Base-by-base conservation (phyloP, 345 rosid species). In the Gossypium longicalyx region DNA sequence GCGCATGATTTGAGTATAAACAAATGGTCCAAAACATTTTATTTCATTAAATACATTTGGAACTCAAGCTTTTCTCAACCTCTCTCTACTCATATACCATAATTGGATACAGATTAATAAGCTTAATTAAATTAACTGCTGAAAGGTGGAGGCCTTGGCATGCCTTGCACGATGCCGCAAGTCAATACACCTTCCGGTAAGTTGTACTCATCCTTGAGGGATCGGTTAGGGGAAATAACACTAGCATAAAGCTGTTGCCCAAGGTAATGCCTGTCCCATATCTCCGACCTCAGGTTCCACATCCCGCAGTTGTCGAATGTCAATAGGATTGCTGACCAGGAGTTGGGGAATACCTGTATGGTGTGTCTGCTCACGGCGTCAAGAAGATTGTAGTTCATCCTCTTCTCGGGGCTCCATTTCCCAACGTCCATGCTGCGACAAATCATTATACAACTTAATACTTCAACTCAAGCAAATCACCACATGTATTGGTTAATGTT, bases 281-380 rank as follows among this genome's bases (percentile, higher is more conserved):
- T 66, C 75, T 91, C 91, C 0, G 98, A 91, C 75, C 96, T 86
- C 48, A 93, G 34, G 85, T 90, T 93, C 98, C 98, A 93, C 98
- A 93, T 93, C 44, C 98, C 98, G 1, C 91, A 88, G 9, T 93
- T 93, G 86, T 93, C 98, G 73, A 93, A 89, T 3, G 98, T 89
- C 85, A 91, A 70, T 15, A 91, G 53, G 61, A 93, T 86, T 1
- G 98, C 98, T 1, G 96, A 86, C 98, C 98, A 91, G 0, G 95
- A 91, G 27, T 91, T 86, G 0, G 97, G 98, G 85, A 75, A 91
- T 49, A 93, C 97, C 77, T 93, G 98, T 52, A 93, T 69, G 1
- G 97, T 93, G 78, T 89, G 90, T 78, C 98, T 80, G 92, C 98
- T 93, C 25, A 91, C 91, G 0, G 97, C 95, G 6, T 93, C 98